Evolutionary conservation across 1,284 basidiomycete species (phyloP).

Genomic region (Trichosporon ovoides): DNA sequence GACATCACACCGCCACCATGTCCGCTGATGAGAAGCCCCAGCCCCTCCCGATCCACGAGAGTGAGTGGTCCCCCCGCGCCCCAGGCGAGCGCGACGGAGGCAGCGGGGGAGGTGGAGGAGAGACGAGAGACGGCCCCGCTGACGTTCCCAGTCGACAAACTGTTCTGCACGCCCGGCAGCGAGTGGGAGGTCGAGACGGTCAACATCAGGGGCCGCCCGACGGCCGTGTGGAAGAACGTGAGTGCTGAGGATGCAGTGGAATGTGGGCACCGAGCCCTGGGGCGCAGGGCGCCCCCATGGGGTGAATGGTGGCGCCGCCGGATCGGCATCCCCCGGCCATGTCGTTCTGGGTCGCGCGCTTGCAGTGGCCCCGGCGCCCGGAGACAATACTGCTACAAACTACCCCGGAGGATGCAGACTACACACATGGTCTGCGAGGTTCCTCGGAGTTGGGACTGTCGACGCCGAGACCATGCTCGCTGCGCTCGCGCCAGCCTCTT

Average conservation of each 20-base stretch:
- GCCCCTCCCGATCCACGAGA: slow-evolving; percentile 8
- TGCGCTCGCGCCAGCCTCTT: too few relatives aligned
- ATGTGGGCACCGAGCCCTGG: background rate
- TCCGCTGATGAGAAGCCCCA: background rate
- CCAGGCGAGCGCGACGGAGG: background rate
- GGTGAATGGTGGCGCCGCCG: background rate
- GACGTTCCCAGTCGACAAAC: slow-evolving; percentile 28
- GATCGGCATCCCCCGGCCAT: too few relatives aligned
- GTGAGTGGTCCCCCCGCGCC: background rate
- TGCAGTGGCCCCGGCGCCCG: too few relatives aligned
- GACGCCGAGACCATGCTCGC: background rate
- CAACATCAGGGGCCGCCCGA: slow-evolving; percentile 26
- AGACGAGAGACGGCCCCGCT: background rate
- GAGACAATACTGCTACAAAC: too few relatives aligned
- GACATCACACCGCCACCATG: background rate
- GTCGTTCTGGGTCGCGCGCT: too few relatives aligned
- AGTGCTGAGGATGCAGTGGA: background rate
- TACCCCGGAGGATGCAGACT: too few relatives aligned
- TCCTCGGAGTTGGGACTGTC: background rate
- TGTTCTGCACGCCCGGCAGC: slow-evolving; percentile 33
- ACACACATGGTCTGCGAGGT: too few relatives aligned
- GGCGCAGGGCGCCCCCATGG: background rate
- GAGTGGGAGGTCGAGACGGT: slow-evolving; percentile 37
- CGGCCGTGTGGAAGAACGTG: slow-evolving; percentile 40
- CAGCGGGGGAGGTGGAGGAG: too few relatives aligned